A percentile compares a stretch with the other conserved stretches of the same genome.
phyloP scores from a whole-genome alignment of 139 green algal species.

The Limnomonas spitsbergensis region DNA sequence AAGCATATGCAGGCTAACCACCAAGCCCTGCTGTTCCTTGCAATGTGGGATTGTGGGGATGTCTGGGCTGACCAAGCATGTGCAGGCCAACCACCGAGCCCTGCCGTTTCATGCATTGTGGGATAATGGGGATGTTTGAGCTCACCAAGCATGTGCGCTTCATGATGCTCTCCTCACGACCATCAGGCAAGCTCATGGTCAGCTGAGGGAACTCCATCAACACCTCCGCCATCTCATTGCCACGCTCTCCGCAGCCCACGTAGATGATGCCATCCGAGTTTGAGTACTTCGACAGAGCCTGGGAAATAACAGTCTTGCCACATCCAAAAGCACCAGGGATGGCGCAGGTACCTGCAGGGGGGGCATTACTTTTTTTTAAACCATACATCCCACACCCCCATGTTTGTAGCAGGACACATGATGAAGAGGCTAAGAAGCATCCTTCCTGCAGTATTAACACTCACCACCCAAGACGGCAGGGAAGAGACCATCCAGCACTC shows the following conservation, averaged over 20 bases:
- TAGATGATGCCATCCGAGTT: conserved; percentile 99
- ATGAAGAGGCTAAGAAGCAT: too few relatives aligned
- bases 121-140: too few relatives aligned
- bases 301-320: conserved; percentile 98
- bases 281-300: conserved; percentile 97
- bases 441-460: neutral
- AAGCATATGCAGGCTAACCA: too few relatives aligned
- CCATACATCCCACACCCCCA: too few relatives aligned
- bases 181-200: conserved; percentile 96
- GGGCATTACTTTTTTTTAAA: too few relatives aligned
- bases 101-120: neutral
- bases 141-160: conserved; percentile 90
- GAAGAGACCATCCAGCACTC: conserved; percentile 96
- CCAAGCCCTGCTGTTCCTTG: neutral
- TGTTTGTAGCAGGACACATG: too few relatives aligned
- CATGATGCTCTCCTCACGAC: conserved; percentile 98
- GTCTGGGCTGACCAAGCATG: too few relatives aligned
- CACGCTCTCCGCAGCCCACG: conserved; percentile 95
- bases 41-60: too few relatives aligned
- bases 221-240: conserved; percentile 90
- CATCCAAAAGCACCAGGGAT: conserved; percentile 98
- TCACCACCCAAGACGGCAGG: conserved; percentile 90
- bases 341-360: conserved; percentile 88
- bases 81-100: too few relatives aligned
- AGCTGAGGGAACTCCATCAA: conserved; percentile 95